phyloP scores from a whole-genome alignment of 1,284 basidiomycete species.

The Xanthoconium separans region DNA sequence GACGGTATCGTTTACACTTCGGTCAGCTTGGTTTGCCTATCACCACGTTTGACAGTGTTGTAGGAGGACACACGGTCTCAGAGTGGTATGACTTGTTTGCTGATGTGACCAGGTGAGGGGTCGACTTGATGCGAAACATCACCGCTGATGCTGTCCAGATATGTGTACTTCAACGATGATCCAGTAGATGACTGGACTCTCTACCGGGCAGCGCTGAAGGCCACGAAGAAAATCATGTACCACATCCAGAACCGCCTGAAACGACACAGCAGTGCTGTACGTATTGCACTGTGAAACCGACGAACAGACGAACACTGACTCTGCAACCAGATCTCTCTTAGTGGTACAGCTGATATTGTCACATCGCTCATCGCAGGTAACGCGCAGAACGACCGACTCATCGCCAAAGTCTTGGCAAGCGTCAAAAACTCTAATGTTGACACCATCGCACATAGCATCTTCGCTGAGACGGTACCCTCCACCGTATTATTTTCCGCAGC shows the following conservation, averaged over 20 bases:
- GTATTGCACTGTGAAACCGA: constrained; percentile 3
- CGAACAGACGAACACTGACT: neutral
- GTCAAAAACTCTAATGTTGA: constrained; percentile 1
- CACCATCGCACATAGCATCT: constrained; percentile 34
- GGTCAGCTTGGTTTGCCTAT: constrained; percentile 57
- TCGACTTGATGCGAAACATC: neutral
- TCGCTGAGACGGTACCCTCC: constrained; percentile 51
- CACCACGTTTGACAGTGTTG: constrained; percentile 47
- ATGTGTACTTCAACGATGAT: constrained; percentile 58
- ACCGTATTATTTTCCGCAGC: constrained; percentile 54
- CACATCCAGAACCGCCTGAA: constrained; percentile 41
- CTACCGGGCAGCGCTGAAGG: constrained; percentile 43
- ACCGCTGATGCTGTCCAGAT: constrained; percentile 39
- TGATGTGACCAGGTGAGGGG: constrained; percentile 49
- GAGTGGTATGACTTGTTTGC: constrained; percentile 52
- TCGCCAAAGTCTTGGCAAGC: constrained; percentile 15
- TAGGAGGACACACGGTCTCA: constrained; percentile 49
- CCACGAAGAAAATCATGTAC: constrained; percentile 41
- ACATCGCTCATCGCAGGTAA: constrained; percentile 27
- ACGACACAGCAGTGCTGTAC: constrained; percentile 28
- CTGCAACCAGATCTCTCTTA: constrained; percentile 19
- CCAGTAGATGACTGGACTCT: constrained; percentile 59
- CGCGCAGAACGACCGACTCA: constrained; percentile 24
- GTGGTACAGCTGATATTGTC: constrained; percentile 19
- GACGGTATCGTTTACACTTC: constrained; percentile 23